Conservation (phyloP, 495 filamentous ascomycete genomes). For the Trichoderma reesei region DNA sequence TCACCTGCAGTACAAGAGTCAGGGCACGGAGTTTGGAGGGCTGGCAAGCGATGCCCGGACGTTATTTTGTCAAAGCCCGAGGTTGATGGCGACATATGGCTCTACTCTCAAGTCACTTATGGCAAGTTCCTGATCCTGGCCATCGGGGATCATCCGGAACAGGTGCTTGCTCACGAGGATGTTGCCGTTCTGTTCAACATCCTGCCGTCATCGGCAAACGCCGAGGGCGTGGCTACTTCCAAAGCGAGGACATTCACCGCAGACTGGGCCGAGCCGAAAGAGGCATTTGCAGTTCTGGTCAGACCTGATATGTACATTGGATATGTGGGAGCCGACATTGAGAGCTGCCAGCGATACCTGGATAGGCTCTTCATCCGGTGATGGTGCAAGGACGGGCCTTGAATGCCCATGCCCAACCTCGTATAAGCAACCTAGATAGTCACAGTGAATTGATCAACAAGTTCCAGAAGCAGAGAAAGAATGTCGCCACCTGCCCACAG, state of each 20-base stretch:
- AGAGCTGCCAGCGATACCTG: neutral
- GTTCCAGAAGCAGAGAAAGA: neutral
- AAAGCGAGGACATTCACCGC: conserved; percentile 11
- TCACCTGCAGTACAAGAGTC: conserved; percentile 19
- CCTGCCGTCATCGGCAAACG: neutral
- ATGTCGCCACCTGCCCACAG: neutral
- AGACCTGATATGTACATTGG: conserved; percentile 23
- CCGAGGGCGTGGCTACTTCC: too few relatives aligned
- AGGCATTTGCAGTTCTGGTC: conserved; percentile 16
- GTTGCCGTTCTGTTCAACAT: neutral
- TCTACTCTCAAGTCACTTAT: conserved; percentile 17
- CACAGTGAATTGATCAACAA: neutral
- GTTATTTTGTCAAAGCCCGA: conserved; percentile 9
- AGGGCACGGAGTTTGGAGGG: conserved; percentile 18
- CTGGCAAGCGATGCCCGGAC: conserved; percentile 20
- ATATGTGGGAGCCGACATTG: neutral
- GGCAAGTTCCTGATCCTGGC: conserved; percentile 16
- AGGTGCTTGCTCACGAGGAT: neutral
- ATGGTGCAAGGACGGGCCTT: neutral
- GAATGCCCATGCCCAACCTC: neutral
- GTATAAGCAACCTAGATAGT: neutral
- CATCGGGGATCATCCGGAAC: conserved; percentile 10
- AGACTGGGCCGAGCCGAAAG: conserved; percentile 12
- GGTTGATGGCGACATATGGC: conserved; percentile 1
- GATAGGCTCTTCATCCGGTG: neutral